Evolutionary conservation across 2,329 filamentous ascomycete genomes (phyloP), one percentile per base, ranked within the genome.

Genomic region (Keithomyces neogunnii): DNA sequence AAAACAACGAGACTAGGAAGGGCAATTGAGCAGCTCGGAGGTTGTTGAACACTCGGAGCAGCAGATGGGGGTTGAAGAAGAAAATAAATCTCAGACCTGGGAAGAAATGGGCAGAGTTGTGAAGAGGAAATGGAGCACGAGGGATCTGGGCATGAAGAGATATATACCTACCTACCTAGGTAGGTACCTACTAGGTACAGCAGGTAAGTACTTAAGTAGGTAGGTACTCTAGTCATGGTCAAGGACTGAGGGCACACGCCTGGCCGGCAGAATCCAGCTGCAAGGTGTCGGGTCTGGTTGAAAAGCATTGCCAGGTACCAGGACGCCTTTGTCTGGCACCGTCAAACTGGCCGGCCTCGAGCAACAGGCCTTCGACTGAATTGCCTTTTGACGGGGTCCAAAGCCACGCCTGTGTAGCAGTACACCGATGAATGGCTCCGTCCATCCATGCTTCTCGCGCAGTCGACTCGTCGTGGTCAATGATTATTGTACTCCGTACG

Each of bases 1-100:
- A 63, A 32, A 68, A 68, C 63, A 63, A 58, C 60, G 64, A 63
- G 59, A 54, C 52, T 46, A 52, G n/a, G 19, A 19, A 43, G 10
- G 11, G n/a, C 28, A 43, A 39, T 29, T 43, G 46, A 51, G 49
- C 11, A 47, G 40, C 50, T 44, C 45, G 47, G 33, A 49, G 44
- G 49, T 48, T 55, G 48, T 46, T 49, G 52, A 51, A 51, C 52
- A 48, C 40, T 49, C 36, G 9, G 31, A 46, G 45, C 31, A 45
- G 31, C 19, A 36, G 19, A 32, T 36, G 28, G 35, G 28, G 47
- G 51, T 44, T 49, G 47, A 49, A 33, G 42, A 19, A 19, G 19
- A 19, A 19, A 19, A 11, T n/a, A 36, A 28, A 10, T 26, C 29
- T 13, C 13, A 31, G 33, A 49, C n/a, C 40, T 32, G 31, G 42